A percentile compares a stretch with the other conserved stretches of the same genome.
These are phyloP conservation scores for Scleroderma citrinum DNA, from an alignment of 768 basidiomycete genomes.

Conservation along the genomic window DNA sequence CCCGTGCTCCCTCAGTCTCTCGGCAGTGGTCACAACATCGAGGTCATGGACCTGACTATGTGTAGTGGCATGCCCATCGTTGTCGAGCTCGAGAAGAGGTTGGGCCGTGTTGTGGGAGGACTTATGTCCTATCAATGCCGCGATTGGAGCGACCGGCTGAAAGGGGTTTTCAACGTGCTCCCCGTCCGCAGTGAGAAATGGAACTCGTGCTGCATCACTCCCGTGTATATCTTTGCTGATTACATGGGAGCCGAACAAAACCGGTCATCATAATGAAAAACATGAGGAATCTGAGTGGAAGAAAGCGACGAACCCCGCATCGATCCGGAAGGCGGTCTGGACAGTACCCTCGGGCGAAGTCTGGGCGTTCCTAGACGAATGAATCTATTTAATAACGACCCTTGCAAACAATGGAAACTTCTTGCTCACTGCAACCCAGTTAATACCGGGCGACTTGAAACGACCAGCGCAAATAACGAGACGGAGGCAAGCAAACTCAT, in stretches of 20 bases:
- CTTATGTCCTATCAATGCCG: slow-evolving; percentile 18
- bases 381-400: slow-evolving; percentile 11
- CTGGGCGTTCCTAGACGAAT: slow-evolving; percentile 7
- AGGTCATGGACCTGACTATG: background rate
- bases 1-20: background rate
- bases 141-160: slow-evolving; percentile 20
- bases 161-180: slow-evolving; percentile 28
- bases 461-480: slow-evolving; percentile 40
- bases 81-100: background rate
- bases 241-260: slow-evolving; percentile 6
- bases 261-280: slow-evolving; percentile 8
- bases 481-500: slow-evolving; percentile 34
- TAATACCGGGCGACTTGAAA: slow-evolving; percentile 35
- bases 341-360: slow-evolving; percentile 17
- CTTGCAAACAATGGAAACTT: slow-evolving; percentile 8
- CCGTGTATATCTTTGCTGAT: slow-evolving; percentile 14
- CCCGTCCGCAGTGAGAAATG: slow-evolving; percentile 21
- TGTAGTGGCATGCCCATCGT: slow-evolving; percentile 10
- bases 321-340: slow-evolving; percentile 33
- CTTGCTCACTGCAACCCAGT: slow-evolving; percentile 21
- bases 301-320: slow-evolving; percentile 32
- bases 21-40: background rate
- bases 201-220: slow-evolving; percentile 24
- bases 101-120: background rate
- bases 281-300: slow-evolving; percentile 1